Conservation (phyloP, 768 basidiomycete species). For the Xerocomellus intermedius region DNA sequence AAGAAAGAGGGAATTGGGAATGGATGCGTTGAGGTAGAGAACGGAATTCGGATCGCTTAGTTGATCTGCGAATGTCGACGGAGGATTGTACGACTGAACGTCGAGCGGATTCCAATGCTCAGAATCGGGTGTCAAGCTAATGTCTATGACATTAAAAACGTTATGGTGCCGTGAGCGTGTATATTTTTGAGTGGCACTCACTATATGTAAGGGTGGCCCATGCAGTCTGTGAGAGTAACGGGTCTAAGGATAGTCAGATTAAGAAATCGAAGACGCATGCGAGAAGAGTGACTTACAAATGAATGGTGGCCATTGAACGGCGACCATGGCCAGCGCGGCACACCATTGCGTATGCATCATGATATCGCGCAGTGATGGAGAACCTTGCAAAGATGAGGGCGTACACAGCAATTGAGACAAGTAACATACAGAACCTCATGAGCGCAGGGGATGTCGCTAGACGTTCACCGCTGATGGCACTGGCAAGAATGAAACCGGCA, state of each 20-base stretch:
- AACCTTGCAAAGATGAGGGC: slow-evolving; percentile 49
- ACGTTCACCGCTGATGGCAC: slow-evolving; percentile 90
- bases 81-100: slow-evolving; percentile 57
- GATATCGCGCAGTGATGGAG: slow-evolving; percentile 89
- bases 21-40: slow-evolving; percentile 67
- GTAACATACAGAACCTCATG: slow-evolving; percentile 77
- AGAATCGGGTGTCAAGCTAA: slow-evolving; percentile 59
- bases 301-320: slow-evolving; percentile 93
- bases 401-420: slow-evolving; percentile 7
- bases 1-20: slow-evolving; percentile 72
- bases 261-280: slow-evolving; percentile 10
- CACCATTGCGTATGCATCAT: slow-evolving; percentile 95
- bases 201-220: slow-evolving; percentile 86
- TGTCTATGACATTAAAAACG: slow-evolving; percentile 47
- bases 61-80: slow-evolving; percentile 71
- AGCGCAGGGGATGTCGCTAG: slow-evolving; percentile 82
- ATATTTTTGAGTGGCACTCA: slow-evolving; percentile 33
- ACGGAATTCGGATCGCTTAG: slow-evolving; percentile 67
- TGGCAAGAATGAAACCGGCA: slow-evolving; percentile 85
- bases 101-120: slow-evolving; percentile 68
- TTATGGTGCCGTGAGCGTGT: slow-evolving; percentile 8
- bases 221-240: slow-evolving; percentile 81
- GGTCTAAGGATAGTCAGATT: slow-evolving; percentile 52
- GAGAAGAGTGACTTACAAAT: slow-evolving; percentile 57
- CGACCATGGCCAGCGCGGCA: slow-evolving; percentile 85